Percentiles rank a stretch among this genome's conserved stretches.
Conservation (phyloP, 768 basidiomycete species). For the Zangia roseola region DNA sequence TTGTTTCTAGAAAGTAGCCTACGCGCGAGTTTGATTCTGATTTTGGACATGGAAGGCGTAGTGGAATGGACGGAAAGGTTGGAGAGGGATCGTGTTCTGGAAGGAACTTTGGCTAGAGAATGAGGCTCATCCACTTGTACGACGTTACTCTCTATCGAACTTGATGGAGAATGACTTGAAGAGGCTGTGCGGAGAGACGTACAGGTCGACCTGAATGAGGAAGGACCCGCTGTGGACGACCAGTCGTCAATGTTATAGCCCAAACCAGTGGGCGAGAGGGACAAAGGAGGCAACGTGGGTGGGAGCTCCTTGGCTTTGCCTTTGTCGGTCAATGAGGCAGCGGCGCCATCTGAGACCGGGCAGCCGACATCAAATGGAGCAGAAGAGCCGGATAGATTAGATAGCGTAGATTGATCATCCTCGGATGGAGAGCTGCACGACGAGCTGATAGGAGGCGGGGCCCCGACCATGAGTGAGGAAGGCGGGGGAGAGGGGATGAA, state of each 20-base stretch:
- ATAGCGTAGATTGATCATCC: conserved; percentile 10
- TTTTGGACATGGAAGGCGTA: conserved; percentile 46
- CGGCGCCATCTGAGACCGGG: conserved; percentile 5
- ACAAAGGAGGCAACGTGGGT: conserved; percentile 64
- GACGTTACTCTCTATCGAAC: conserved; percentile 12
- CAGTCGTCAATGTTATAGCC: conserved; percentile 41
- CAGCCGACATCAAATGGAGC: conserved; percentile 9
- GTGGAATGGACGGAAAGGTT: conserved; percentile 47
- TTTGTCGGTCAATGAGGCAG: conserved; percentile 41
- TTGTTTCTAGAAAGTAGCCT: conserved; percentile 51
- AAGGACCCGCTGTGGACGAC: conserved; percentile 34
- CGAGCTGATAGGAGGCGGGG: background rate
- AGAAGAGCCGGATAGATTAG: conserved; percentile 28
- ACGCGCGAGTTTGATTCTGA: conserved; percentile 53
- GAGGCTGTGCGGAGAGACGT: conserved; percentile 39
- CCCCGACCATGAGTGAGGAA: conserved; percentile 9
- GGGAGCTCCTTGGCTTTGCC: conserved; percentile 53
- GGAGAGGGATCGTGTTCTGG: conserved; percentile 57
- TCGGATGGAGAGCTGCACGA: conserved; percentile 8
- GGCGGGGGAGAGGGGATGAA: conserved; percentile 10
- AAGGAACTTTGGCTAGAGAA: conserved; percentile 32
- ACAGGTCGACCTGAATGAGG: conserved; percentile 37
- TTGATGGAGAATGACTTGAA: conserved; percentile 10
- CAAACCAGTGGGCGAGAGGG: conserved; percentile 56
- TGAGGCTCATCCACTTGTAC: conserved; percentile 13